Conservation (phyloP, 2,329 filamentous ascomycete genomes). For the Dothistroma pini region DNA sequence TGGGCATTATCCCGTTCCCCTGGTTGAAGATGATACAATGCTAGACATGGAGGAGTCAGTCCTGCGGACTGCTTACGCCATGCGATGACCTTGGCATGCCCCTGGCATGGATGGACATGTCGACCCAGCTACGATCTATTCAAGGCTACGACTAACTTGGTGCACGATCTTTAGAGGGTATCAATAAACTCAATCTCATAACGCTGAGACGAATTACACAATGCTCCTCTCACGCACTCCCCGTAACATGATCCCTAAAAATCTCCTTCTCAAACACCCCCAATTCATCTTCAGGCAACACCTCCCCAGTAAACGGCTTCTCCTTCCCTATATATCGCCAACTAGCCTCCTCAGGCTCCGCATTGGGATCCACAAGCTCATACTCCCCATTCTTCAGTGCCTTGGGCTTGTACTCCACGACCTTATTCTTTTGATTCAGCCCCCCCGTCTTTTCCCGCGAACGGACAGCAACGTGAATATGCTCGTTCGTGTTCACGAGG, state of each 20-base stretch:
- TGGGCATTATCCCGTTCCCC: too few relatives aligned
- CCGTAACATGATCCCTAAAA: constrained; percentile 12
- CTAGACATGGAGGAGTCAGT: too few relatives aligned
- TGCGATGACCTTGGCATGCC: too few relatives aligned
- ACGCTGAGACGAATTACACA: neutral
- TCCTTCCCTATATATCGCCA: constrained; percentile 17
- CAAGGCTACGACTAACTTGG: neutral
- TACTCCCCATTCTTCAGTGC: constrained; percentile 10
- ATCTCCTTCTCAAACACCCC: constrained; percentile 14
- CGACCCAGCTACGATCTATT: too few relatives aligned
- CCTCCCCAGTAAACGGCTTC: constrained; percentile 6
- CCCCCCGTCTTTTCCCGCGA: constrained; percentile 14
- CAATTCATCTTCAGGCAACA: constrained; percentile 14
- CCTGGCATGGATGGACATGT: too few relatives aligned
- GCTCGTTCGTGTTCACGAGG: constrained; percentile 15
- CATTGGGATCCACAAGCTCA: constrained; percentile 10
- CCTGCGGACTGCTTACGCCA: too few relatives aligned
- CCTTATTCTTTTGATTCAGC: constrained; percentile 9
- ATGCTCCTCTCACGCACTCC: neutral
- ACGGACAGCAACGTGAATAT: constrained; percentile 12
- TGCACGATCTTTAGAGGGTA: neutral
- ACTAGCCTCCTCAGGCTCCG: constrained; percentile 14
- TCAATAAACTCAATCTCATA: neutral
- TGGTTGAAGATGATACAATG: too few relatives aligned
- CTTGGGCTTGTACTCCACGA: constrained; percentile 14